Base-by-base conservation (phyloP, 441 rosid species). In the Aquilaria agallochum region DNA sequence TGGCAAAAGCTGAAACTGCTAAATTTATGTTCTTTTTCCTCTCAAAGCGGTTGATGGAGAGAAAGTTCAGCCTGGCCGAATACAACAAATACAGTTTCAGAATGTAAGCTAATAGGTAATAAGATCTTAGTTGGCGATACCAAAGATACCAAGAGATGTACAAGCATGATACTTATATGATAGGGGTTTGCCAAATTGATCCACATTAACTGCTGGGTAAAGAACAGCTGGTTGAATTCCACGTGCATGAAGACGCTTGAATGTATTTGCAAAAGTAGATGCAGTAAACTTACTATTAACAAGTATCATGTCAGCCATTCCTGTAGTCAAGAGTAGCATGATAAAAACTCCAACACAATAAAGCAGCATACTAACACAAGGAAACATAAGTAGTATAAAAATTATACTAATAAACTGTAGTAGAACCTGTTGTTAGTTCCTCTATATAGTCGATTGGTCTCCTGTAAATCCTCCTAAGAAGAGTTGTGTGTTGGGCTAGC, bases 271-370 rank as follows among this genome's bases (percentile, higher is more conserved):
- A 68, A 91, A 94, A 13, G 89, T 89, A 66, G 82, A 74, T 66
- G 94, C 96, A 6, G 97, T 91, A 74, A 94, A 94, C 56, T 73
- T 82, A 72, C 97, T 86, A 72, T 94, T 94, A 62, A 91, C 96
- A 57, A 94, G 89, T 73, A 89, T 80, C 87, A 84, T 58, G 78
- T 89, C 96, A 48, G 92, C 96, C 96, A 84, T 87, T 64, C 96
- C 94, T 90, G 72, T 66, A 65, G 15, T 53, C 73, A 44, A 60
- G 73, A 67, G 61, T 52, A 55, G 36, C 48, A 53, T 60, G 50
- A 49, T 53, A 71, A 51, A 47, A 50, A 1, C 30, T 44, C 31
- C 40, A 3, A 10, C 46, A 13, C 40, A 3, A 10, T 45, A 13
- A 13, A 31, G 44, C 54, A 47, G 53, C 59, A 44, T 59, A 30